Evolutionary conservation across 345 rosid genomes (phyloP).

Genomic region (Nasturtium officinale): DNA sequence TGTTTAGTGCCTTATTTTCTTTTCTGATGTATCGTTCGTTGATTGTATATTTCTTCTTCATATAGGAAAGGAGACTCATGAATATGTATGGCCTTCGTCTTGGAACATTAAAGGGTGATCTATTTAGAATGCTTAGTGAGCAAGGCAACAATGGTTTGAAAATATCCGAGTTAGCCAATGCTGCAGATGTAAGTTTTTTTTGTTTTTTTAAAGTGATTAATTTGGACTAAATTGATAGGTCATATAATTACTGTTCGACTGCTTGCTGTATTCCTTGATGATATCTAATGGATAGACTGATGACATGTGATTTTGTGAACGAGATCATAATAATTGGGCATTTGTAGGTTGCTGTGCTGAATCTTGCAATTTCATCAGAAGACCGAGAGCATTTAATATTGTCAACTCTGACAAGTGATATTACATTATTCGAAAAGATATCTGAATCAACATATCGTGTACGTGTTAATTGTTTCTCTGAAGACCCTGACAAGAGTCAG

Average conservation of each 20-base stretch:
- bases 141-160: constrained; percentile 74
- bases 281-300: constrained; percentile 14
- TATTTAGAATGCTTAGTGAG: constrained; percentile 64
- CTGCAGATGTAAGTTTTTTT: constrained; percentile 51
- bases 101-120: constrained; percentile 82
- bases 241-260: neutral
- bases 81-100: constrained; percentile 64
- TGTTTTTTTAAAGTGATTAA: neutral
- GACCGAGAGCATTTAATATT: constrained; percentile 69
- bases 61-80: constrained; percentile 83
- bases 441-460: constrained; percentile 77
- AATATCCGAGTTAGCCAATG: constrained; percentile 72
- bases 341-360: constrained; percentile 70
- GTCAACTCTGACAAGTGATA: constrained; percentile 92
- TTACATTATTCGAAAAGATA: constrained; percentile 89
- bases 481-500: constrained; percentile 51
- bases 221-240: constrained; percentile 15
- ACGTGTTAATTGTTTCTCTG: constrained; percentile 57
- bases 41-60: constrained; percentile 14
- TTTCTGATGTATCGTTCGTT: constrained; percentile 18
- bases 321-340: constrained; percentile 19
- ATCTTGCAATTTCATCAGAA: constrained; percentile 57
- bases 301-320: constrained; percentile 1
- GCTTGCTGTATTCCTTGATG: constrained; percentile 10
- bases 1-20: neutral